These are phyloP conservation scores for Chaetothyriales sp. DNA, from an alignment of 2,329 filamentous ascomycete genomes.

Conservation along the genomic window DNA sequence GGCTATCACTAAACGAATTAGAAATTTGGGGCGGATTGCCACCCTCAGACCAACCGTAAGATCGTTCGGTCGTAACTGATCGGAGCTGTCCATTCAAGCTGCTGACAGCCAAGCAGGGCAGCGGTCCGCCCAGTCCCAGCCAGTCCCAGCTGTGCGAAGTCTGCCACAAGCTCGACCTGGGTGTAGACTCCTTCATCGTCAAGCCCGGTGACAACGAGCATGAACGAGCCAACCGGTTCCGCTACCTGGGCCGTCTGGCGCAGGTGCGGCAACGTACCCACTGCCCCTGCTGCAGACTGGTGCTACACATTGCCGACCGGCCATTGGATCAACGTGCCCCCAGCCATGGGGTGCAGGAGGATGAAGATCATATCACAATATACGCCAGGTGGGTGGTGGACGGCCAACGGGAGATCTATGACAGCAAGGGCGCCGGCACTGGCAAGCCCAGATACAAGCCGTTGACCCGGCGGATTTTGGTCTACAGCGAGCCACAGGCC, in stretches of 20 bases:
- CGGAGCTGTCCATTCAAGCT: not conserved
- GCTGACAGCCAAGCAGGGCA: slow-evolving; percentile 1
- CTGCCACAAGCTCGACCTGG: slow-evolving; percentile 12
- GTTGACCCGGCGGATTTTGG: slow-evolving; percentile 12
- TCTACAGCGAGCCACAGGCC: slow-evolving; percentile 17
- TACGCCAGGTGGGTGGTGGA: slow-evolving; percentile 18
- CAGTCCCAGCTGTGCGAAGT: slow-evolving; percentile 16
- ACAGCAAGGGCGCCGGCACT: slow-evolving; percentile 6
- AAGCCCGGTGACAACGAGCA: slow-evolving; percentile 8
- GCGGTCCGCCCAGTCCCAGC: slow-evolving; percentile 7
- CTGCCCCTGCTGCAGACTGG: slow-evolving; percentile 16
- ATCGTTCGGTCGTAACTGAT: slow-evolving; percentile 1
- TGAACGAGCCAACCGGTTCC: slow-evolving; percentile 10
- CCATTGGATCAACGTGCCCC: slow-evolving; percentile 16
- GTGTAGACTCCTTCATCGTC: slow-evolving; percentile 14
- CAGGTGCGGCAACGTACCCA: slow-evolving; percentile 11
- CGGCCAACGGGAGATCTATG: slow-evolving; percentile 13
- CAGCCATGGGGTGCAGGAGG: slow-evolving; percentile 5
- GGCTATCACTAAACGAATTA: slow-evolving; percentile 13
- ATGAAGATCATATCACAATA: slow-evolving; percentile 12
- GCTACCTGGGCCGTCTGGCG: slow-evolving; percentile 14
- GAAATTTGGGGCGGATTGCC: slow-evolving; percentile 10
- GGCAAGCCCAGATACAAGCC: slow-evolving; percentile 11
- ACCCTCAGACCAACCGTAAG: slow-evolving; percentile 11
- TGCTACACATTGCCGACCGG: slow-evolving; percentile 15